A percentile compares a stretch with the other conserved stretches of the same genome.
Conservation (phyloP, 2,329 filamentous ascomycete genomes). For the Cercospora janseana region DNA sequence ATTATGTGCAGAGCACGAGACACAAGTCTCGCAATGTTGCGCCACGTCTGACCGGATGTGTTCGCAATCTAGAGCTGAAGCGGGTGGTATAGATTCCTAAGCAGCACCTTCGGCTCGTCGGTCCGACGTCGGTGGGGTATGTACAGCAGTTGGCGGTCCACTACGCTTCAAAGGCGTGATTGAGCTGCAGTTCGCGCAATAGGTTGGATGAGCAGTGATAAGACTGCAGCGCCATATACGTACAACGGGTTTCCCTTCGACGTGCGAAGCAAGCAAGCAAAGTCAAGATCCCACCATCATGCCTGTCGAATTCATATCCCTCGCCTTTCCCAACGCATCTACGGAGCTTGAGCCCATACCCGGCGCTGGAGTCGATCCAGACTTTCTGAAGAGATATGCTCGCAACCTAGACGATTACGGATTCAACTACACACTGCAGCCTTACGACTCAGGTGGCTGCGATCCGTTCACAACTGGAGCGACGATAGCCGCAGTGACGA, state of each 20-base stretch:
- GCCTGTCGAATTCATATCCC: conserved; percentile 56
- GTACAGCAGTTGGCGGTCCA: conserved; percentile 10
- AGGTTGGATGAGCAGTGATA: conserved; percentile 8
- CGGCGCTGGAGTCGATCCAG: conserved; percentile 53
- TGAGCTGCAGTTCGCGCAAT: conserved; percentile 20
- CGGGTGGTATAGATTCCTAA: neutral
- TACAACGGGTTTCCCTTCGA: neutral
- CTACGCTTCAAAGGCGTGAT: conserved; percentile 22
- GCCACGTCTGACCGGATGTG: no score
- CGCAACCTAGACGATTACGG: conserved; percentile 58
- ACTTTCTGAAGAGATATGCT: conserved; percentile 57
- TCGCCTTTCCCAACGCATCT: conserved; percentile 57
- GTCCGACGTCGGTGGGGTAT: conserved; percentile 18
- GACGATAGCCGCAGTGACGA: conserved; percentile 57
- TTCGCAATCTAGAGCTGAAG: neutral
- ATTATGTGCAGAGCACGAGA: neutral
- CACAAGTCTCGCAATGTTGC: no score
- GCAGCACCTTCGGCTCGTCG: conserved; percentile 8
- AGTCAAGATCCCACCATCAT: conserved; percentile 16
- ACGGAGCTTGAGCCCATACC: conserved; percentile 57
- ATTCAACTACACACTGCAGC: conserved; percentile 62
- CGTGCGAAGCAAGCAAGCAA: neutral
- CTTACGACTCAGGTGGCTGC: conserved; percentile 56
- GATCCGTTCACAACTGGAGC: conserved; percentile 61
- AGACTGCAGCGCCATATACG: conserved; percentile 10